A percentile compares a stretch with the other conserved stretches of the same genome.
Conservation (phyloP, 148 eudicot species). For the Rhododendron simsii region DNA sequence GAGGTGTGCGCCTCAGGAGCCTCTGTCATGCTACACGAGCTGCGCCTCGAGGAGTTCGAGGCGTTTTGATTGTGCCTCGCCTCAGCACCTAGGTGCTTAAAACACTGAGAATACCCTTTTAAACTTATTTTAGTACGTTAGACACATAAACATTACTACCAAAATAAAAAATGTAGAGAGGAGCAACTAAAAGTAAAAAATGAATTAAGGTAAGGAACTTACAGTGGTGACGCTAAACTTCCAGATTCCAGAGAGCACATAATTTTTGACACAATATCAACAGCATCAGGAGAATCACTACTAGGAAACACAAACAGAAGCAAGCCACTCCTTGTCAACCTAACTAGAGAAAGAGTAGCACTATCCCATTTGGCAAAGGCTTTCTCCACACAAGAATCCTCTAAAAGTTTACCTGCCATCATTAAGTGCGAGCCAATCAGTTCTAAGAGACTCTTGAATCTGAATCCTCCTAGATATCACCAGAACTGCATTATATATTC, state of each 20-base stretch:
- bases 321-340: slow-evolving; percentile 74
- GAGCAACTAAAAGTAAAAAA: background rate
- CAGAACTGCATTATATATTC: background rate
- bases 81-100: background rate
- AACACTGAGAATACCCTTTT: background rate
- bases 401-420: slow-evolving; percentile 28
- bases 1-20: background rate
- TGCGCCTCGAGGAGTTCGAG: background rate
- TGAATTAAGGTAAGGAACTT: slow-evolving; percentile 27
- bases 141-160: background rate
- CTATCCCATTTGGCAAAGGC: slow-evolving; percentile 23
- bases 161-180: background rate
- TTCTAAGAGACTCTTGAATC: background rate
- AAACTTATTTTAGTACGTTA: background rate
- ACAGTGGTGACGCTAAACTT: slow-evolving; percentile 58
- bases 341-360: slow-evolving; percentile 52
- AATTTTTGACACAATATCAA: slow-evolving; percentile 40
- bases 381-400: slow-evolving; percentile 23
- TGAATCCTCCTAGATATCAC: background rate
- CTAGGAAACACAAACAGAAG: slow-evolving; percentile 53
- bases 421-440: slow-evolving; percentile 8
- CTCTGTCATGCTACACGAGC: background rate
- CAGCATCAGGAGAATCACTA: slow-evolving; percentile 38
- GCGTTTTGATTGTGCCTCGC: background rate
- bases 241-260: slow-evolving; percentile 51